Conservation (phyloP, 2,329 filamentous ascomycete genomes). For the Colletotrichum costaricense region DNA sequence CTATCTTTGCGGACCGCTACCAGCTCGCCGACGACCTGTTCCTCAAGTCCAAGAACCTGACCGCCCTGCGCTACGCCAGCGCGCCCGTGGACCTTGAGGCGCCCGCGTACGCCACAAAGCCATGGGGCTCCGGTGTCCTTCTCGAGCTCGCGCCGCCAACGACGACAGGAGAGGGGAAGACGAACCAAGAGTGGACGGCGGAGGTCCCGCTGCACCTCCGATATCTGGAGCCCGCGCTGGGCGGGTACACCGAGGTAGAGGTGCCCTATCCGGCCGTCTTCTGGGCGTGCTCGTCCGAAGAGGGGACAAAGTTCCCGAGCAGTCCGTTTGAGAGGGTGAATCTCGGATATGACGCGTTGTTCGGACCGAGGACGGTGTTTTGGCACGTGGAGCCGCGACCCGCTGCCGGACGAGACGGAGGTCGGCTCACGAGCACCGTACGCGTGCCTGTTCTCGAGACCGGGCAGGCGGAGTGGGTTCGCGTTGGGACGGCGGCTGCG, state of each 20-base stretch:
- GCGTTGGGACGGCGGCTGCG: conserved; percentile 66
- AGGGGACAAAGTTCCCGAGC: conserved; percentile 73
- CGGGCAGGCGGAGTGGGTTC: conserved; percentile 58
- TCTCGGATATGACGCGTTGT: conserved; percentile 87
- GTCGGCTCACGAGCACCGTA: conserved; percentile 63
- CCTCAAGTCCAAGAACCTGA: conserved; percentile 82
- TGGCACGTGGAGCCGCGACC: conserved; percentile 77
- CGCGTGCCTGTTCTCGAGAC: conserved; percentile 75
- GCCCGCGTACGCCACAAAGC: conserved; percentile 79
- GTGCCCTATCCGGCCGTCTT: conserved; percentile 87
- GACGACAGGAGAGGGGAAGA: conserved; percentile 35
- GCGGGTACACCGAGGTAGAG: conserved; percentile 65
- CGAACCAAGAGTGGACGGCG: conserved; percentile 66
- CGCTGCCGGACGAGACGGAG: conserved; percentile 34
- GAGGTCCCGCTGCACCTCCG: conserved; percentile 87
- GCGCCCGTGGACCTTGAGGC: conserved; percentile 91
- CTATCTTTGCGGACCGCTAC: conserved; percentile 88
- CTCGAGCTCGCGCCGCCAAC: conserved; percentile 75
- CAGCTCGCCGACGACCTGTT: conserved; percentile 83
- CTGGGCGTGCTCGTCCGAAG: conserved; percentile 83
- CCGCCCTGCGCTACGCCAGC: conserved; percentile 73
- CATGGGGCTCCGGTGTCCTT: conserved; percentile 85
- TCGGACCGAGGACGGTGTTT: conserved; percentile 81
- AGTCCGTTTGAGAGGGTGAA: conserved; percentile 90
- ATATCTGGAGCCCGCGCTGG: conserved; percentile 74